Percentiles rank a stretch among this genome's conserved stretches.
Conservation (phyloP, 768 basidiomycete species). For the Russula virescens region DNA sequence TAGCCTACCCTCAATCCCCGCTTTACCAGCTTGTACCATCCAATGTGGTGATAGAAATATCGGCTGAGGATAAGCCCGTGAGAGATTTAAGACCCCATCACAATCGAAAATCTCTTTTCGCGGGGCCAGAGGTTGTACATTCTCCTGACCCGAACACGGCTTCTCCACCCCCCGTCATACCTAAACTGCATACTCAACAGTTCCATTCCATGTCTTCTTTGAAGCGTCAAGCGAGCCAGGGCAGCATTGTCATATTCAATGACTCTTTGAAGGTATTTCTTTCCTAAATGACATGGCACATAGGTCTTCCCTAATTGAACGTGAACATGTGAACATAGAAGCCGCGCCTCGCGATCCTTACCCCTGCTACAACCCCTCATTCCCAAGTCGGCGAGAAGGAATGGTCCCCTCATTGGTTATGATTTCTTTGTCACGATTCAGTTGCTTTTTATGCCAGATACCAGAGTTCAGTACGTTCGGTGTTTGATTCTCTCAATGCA, state of each 20-base stretch:
- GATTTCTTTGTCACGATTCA: not conserved
- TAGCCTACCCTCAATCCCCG: not conserved
- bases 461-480: too few species aligned
- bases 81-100: not conserved
- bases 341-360: not conserved
- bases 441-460: not conserved
- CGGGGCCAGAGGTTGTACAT: not conserved
- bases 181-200: not conserved
- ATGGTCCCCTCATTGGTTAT: not conserved
- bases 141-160: not conserved
- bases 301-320: not conserved
- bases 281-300: not conserved
- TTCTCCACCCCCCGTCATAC: not conserved
- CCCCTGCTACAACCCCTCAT: not conserved
- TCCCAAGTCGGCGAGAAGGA: not conserved
- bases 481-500: not conserved
- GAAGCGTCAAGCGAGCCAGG: conserved; percentile 10
- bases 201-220: not conserved
- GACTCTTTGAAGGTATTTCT: conserved; percentile 8
- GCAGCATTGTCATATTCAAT: not conserved
- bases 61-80: not conserved
- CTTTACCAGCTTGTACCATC: not conserved
- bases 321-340: not conserved
- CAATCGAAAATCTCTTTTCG: not conserved
- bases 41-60: not conserved